These are phyloP conservation scores for Cryphonectria naterciae DNA, from an alignment of 2,329 filamentous ascomycete species.

Conservation along the genomic window DNA sequence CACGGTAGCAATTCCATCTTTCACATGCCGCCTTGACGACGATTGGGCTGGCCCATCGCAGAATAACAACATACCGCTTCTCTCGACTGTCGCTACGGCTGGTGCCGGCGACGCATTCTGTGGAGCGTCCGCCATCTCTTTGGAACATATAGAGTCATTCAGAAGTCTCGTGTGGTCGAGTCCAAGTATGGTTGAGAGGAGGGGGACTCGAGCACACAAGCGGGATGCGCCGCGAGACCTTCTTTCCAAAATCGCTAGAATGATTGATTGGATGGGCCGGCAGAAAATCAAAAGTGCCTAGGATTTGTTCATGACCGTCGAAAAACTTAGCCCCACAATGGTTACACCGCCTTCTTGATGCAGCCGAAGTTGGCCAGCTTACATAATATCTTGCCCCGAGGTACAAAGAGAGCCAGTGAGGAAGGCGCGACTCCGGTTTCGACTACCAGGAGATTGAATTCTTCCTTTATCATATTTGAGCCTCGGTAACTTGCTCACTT, in stretches of 20 bases:
- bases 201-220: not conserved
- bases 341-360: conserved; percentile 3
- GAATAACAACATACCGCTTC: conserved; percentile 25
- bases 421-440: not conserved
- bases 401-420: not conserved
- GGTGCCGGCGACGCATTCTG: conserved; percentile 30
- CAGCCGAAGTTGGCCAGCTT: not conserved
- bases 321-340: not conserved
- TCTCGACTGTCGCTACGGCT: conserved; percentile 28
- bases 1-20: not conserved
- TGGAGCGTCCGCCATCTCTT: conserved; percentile 30
- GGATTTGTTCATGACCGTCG: conserved; percentile 9
- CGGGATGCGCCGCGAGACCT: conserved; percentile 10
- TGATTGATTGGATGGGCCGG: conserved; percentile 9
- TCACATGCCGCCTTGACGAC: conserved; percentile 8
- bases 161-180: conserved; percentile 7
- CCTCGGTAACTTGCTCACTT: not conserved
- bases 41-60: not conserved
- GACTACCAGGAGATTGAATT: not conserved
- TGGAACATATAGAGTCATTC: conserved; percentile 23
- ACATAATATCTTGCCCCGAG: not conserved
- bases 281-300: conserved; percentile 16
- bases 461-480: not conserved
- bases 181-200: not conserved
- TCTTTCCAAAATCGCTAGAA: not conserved